Conservation (phyloP, 257 asterid species). For the Marsdenia floribunda region DNA sequence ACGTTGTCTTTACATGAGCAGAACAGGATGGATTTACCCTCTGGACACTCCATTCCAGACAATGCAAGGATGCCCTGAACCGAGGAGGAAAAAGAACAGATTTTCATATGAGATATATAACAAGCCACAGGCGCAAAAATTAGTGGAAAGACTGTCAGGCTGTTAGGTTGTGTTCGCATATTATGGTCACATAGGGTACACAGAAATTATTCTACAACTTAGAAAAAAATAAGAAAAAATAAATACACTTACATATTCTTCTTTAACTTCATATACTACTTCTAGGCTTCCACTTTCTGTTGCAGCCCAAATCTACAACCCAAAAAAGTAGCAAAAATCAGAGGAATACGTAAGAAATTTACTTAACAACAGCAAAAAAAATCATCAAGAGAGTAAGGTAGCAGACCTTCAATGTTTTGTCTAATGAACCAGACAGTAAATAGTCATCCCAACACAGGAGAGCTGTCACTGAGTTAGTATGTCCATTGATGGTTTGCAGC, state of each 20-base stretch:
- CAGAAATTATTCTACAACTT: too few relatives aligned
- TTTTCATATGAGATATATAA: too few relatives aligned
- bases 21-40: slow-evolving; percentile 38
- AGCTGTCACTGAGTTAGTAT: slow-evolving; percentile 39
- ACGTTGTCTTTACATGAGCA: slow-evolving; percentile 42
- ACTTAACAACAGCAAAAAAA: neutral
- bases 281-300: slow-evolving; percentile 40
- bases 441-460: slow-evolving; percentile 49
- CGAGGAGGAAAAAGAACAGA: too few relatives aligned
- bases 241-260: slow-evolving; percentile 23
- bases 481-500: slow-evolving; percentile 43
- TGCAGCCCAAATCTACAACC: slow-evolving; percentile 34
- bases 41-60: slow-evolving; percentile 37
- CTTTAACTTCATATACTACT: slow-evolving; percentile 31
- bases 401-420: slow-evolving; percentile 49
- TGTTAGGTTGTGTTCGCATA: too few relatives aligned
- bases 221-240: slow-evolving; percentile 26
- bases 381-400: neutral
- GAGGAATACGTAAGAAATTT: neutral
- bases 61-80: slow-evolving; percentile 24
- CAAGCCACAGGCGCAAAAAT: too few relatives aligned
- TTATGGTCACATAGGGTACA: too few relatives aligned
- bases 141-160: too few relatives aligned
- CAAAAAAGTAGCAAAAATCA: slow-evolving; percentile 5
- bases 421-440: slow-evolving; percentile 57